These are phyloP conservation scores for Aspergillus clavatus DNA, from an alignment of 2,329 filamentous ascomycete species.

Conservation along the genomic window DNA sequence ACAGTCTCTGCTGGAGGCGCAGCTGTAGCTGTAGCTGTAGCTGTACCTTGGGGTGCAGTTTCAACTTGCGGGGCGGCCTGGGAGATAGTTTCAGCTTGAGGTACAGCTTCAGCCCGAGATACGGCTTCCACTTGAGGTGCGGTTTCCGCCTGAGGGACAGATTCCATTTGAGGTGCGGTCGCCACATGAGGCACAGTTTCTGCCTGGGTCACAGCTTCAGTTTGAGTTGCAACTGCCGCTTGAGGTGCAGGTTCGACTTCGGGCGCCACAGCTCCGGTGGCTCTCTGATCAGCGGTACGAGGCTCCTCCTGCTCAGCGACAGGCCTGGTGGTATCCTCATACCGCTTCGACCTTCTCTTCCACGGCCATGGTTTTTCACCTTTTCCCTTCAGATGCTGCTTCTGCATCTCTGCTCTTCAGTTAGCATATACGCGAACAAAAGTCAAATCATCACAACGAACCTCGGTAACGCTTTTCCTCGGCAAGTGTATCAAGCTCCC, in stretches of 20 bases:
- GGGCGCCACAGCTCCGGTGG: too few relatives aligned
- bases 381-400: constrained; percentile 17
- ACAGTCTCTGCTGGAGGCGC: neutral
- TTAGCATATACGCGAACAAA: constrained; percentile 5
- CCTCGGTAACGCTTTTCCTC: constrained; percentile 26
- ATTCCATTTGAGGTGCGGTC: neutral
- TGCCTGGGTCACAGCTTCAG: constrained; percentile 4
- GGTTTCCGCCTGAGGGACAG: neutral
- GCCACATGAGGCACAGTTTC: constrained; percentile 1
- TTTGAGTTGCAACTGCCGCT: neutral
- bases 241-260: neutral
- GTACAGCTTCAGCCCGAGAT: neutral
- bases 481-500: constrained; percentile 35
- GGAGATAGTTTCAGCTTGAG: neutral
- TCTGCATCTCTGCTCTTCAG: constrained; percentile 12
- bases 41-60: neutral
- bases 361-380: constrained; percentile 25
- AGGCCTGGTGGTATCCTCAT: constrained; percentile 7
- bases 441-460: constrained; percentile 12
- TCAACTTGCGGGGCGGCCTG: neutral
- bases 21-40: constrained; percentile 1
- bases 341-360: constrained; percentile 25
- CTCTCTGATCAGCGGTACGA: neutral
- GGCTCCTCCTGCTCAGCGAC: neutral
- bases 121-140: neutral